Conservation (phyloP, 208 protist species). For the Leishmania tropica region DNA sequence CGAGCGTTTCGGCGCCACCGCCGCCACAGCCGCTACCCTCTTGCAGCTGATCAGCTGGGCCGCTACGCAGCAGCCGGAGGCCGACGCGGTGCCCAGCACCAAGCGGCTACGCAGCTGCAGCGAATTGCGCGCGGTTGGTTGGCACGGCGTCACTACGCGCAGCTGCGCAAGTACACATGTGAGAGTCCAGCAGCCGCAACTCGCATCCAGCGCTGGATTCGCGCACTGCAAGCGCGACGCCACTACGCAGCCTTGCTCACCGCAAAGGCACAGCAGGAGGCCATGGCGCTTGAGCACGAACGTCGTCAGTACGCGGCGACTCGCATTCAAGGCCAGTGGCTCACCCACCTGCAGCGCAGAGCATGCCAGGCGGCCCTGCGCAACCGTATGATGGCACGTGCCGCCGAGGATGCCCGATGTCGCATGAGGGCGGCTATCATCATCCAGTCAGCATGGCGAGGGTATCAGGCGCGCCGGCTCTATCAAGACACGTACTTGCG, state of each 20-base stretch:
- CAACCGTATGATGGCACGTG: slow-evolving; percentile 35
- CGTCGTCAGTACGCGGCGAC: slow-evolving; percentile 31
- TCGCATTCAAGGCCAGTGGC: slow-evolving; percentile 29
- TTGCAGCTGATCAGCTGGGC: slow-evolving; percentile 4
- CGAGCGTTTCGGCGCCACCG: slow-evolving; percentile 39
- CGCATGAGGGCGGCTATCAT: slow-evolving; percentile 47
- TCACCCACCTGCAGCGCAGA: slow-evolving; percentile 23
- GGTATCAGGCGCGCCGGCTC: slow-evolving; percentile 28
- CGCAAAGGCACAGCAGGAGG: slow-evolving; percentile 29
- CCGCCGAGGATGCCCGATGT: slow-evolving; percentile 35
- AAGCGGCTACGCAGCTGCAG: slow-evolving; percentile 65
- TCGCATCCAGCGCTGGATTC: slow-evolving; percentile 63
- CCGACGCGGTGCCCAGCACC: slow-evolving; percentile 36
- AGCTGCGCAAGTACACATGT: slow-evolving; percentile 28
- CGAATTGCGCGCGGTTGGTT: slow-evolving; percentile 71
- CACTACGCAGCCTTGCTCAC: slow-evolving; percentile 22
- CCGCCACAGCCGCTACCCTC: slow-evolving; percentile 26
- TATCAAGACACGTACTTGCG: slow-evolving; percentile 27
- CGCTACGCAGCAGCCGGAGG: slow-evolving; percentile 10
- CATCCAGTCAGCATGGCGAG: slow-evolving; percentile 76
- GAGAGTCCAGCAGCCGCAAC: slow-evolving; percentile 40
- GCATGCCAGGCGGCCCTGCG: slow-evolving; percentile 27
- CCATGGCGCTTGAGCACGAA: slow-evolving; percentile 14
- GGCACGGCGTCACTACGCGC: slow-evolving; percentile 38
- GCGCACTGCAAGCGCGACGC: slow-evolving; percentile 35